Evolutionary conservation across 2,329 filamentous ascomycete genomes (phyloP).

Genomic region (Xylariaceae sp.): DNA sequence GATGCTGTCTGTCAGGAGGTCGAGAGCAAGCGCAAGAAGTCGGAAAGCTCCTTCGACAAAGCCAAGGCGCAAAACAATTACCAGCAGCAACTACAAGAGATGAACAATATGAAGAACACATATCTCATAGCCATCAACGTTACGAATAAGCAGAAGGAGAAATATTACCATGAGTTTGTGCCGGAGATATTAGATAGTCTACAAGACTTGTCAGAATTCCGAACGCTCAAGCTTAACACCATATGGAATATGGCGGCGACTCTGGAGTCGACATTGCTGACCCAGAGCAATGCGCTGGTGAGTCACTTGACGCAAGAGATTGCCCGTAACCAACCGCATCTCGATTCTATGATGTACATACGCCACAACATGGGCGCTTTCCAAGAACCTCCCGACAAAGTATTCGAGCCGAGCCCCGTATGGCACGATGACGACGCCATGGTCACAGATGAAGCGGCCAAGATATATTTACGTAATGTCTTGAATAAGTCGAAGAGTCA

Average conservation of each 20-base stretch:
- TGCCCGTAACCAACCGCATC: slow-evolving; percentile 74
- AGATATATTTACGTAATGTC: slow-evolving; percentile 86
- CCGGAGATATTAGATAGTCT: slow-evolving; percentile 89
- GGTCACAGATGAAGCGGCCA: slow-evolving; percentile 79
- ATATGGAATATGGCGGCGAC: slow-evolving; percentile 77
- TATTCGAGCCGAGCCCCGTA: slow-evolving; percentile 89
- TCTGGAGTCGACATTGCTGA: slow-evolving; percentile 74
- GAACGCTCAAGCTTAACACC: slow-evolving; percentile 74
- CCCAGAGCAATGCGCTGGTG: slow-evolving; percentile 66
- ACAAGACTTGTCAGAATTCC: slow-evolving; percentile 88
- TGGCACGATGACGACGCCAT: slow-evolving; percentile 93
- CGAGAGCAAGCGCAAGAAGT: slow-evolving; percentile 90
- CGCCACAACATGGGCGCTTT: slow-evolving; percentile 80
- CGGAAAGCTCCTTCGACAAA: slow-evolving; percentile 91
- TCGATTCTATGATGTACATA: slow-evolving; percentile 98
- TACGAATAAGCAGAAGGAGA: slow-evolving; percentile 95
- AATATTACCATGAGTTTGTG: slow-evolving; percentile 94
- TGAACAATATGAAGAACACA: slow-evolving; percentile 98
- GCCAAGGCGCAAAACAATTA: slow-evolving; percentile 85
- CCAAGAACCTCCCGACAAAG: slow-evolving; percentile 78
- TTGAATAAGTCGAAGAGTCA: slow-evolving; percentile 85
- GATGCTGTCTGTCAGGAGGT: slow-evolving; percentile 91
- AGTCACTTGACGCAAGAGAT: slow-evolving; percentile 75
- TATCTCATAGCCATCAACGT: slow-evolving; percentile 95
- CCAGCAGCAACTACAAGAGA: slow-evolving; percentile 86